These are phyloP conservation scores for Colletotrichum australisinense DNA, from an alignment of 2,329 filamentous ascomycete genomes.

Conservation along the genomic window DNA sequence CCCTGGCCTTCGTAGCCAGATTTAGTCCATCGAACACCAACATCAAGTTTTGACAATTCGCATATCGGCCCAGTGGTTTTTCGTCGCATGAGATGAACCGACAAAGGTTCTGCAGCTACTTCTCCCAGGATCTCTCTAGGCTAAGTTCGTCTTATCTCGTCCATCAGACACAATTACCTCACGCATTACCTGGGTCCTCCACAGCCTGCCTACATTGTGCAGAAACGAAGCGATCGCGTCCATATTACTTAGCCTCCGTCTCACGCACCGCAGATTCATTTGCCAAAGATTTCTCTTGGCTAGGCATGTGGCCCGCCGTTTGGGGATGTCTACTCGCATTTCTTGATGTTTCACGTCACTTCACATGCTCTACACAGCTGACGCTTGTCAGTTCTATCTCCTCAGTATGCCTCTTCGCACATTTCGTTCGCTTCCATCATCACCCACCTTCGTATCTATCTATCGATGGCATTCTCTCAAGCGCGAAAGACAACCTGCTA, in stretches of 20 bases:
- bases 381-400: neutral
- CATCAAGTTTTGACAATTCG: neutral
- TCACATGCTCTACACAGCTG: neutral
- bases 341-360: neutral
- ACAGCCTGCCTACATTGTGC: neutral
- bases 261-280: neutral
- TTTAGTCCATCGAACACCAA: neutral
- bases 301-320: neutral
- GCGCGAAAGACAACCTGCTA: too few species aligned
- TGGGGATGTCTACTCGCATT: neutral
- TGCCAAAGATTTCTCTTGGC: neutral
- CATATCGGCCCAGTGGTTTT: neutral
- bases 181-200: neutral
- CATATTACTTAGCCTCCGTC: neutral
- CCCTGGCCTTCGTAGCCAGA: neutral
- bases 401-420: neutral
- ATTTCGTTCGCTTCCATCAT: too few species aligned
- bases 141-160: neutral
- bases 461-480: neutral
- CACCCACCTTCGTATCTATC: neutral
- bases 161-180: neutral
- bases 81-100: neutral
- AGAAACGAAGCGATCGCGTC: neutral
- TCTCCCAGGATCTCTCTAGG: neutral
- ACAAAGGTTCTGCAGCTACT: neutral